Evolutionary conservation across 2,329 filamentous ascomycete species (phyloP).

Genomic region (Colletotrichum chlorophyti): DNA sequence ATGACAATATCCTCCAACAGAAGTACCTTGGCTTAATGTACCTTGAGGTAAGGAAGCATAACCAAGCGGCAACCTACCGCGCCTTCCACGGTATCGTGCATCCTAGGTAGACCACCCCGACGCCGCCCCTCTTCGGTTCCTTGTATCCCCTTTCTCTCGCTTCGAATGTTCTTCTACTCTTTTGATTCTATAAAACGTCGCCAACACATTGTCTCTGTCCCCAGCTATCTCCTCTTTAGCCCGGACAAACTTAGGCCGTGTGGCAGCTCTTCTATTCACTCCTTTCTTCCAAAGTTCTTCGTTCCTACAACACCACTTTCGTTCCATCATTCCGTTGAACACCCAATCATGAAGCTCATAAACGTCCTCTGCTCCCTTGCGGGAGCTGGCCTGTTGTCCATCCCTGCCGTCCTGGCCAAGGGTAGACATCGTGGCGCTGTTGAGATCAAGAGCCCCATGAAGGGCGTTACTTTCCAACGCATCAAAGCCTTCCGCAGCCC

Average conservation of each 20-base stretch:
- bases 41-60: too few species aligned
- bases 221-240: background rate
- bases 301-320: constrained; percentile 9
- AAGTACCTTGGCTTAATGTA: too few species aligned
- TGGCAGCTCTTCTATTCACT: background rate
- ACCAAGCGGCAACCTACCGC: background rate
- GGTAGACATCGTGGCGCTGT: constrained; percentile 6
- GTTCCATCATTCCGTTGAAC: background rate
- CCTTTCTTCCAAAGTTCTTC: constrained; percentile 4
- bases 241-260: background rate
- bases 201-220: too few species aligned
- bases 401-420: constrained; percentile 4
- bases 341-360: constrained; percentile 22
- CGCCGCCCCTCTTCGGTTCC: background rate
- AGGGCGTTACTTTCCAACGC: constrained; percentile 46
- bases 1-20: too few species aligned
- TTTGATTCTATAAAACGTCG: too few species aligned
- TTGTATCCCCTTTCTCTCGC: background rate
- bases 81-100: background rate
- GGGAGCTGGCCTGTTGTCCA: constrained; percentile 6
- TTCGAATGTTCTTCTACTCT: too few species aligned
- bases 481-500: constrained; percentile 36
- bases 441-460: constrained; percentile 43
- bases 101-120: background rate
- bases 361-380: constrained; percentile 5